Evolutionary conservation across 805 yeast species (phyloP), one percentile per base, ranked within the genome.

Genomic region (Candida alai): DNA sequence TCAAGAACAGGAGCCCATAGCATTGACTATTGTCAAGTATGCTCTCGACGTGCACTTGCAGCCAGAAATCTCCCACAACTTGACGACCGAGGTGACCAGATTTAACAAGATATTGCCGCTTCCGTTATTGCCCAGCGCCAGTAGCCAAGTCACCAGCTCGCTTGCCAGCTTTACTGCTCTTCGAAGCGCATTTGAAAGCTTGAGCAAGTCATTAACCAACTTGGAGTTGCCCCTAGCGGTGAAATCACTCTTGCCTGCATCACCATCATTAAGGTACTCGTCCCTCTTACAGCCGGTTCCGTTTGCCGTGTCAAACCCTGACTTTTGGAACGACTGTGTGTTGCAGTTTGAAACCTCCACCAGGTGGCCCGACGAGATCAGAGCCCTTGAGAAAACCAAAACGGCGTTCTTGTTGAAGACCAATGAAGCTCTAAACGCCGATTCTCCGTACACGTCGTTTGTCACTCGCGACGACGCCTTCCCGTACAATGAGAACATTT

Each of bases 291-390:
- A 77, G 43, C 97, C 97, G 0, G 85, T 78, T 24, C 95, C 96
- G 23, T 83, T 75, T 65, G 87, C 90, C 6, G 67, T 70, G 19
- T 70, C 84, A 2, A 78, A 74, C 45, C 88, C 87, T 4, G 85
- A 83, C 50, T 84, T 83, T 51, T 77, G 86, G 67, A 85, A 83
- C 47, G 89, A 84, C 28, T 79, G 81, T 11, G 70, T 93, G 7
- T 54, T 93, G 23, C 95, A 89, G 58, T 86, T 93, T 56, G 98
- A 93, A 61, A 68, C 84, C 3, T 85, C 96, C 2, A 71, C 76
- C n/a, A 78, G 79, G 55, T 93, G 99, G 99, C 99, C 99, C 2
- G 95, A 85, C 57, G 96, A 93, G 54, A 55, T 87, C 5, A 62
- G 70, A 24, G 88, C 96, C 2, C 62, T 88, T 35, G 97, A 93